Evolutionary conservation across 2,329 filamentous ascomycete species (phyloP), one percentile per base, ranked within the genome.

Genomic region (Teratosphaeria nubilosa): DNA sequence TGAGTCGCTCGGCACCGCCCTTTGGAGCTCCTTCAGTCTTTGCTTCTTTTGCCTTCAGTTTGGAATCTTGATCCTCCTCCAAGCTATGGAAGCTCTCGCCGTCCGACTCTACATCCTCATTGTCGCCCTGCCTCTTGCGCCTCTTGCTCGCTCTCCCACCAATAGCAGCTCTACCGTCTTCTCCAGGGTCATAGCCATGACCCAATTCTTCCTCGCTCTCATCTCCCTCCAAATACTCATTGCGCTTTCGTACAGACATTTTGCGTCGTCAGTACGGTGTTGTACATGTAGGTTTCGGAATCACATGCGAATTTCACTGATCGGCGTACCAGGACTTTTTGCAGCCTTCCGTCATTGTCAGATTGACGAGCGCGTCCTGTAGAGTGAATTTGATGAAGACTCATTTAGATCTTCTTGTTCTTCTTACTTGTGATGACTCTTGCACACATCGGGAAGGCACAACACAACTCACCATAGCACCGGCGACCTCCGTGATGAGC

Each of bases 201-300:
- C 75, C 75, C 2, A 74, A 69, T 9, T 77, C 76, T 10, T 70
- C 72, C 2, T 76, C 78, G 45, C 74, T 74, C 30, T 74, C 73
- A 25, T 73, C 73, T 22, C 72, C 72, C n/a, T 79, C 77, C 58
- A 91, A 80, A 66, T 86, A 91, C 56, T 88, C 81, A 71, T 90
- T 90, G 64, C 82, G 81, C 69, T 87, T 90, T 68, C 86, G 82
- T 48, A 82, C 77, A 1, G 85, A 73, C 87, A 91, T 90, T 53
- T 30, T 63, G 11, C n/a, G 6, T 16, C 7, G 14, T 11, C 20
- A 9, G 2, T 30, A 16, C 16, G 14, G n/a, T 5, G 22, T 54
- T 5, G 41, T n/a, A n/a, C n/a, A n/a, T n/a, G n/a, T n/a, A 22
- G n/a, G 22, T 10, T 6, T 22, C 41, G 10, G 7, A 48, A 20